Conservation (phyloP, 1,284 basidiomycete species). For the Porodaedalea pini region DNA sequence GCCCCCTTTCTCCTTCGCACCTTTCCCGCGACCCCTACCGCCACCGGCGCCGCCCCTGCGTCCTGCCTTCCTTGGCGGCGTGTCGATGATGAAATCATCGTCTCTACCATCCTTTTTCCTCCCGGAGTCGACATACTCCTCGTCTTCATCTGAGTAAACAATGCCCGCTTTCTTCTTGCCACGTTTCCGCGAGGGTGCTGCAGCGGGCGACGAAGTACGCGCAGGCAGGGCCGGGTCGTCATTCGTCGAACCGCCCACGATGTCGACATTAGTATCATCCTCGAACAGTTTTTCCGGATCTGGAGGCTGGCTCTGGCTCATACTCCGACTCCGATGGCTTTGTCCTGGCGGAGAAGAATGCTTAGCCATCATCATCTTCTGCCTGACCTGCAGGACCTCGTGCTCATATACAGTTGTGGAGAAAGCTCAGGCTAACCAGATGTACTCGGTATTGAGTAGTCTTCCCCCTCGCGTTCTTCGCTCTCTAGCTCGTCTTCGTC, state of each 20-base stretch:
- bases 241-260: conserved; percentile 17
- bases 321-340: background rate
- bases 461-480: background rate
- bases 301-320: background rate
- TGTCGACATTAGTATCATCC: conserved; percentile 9
- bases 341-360: background rate
- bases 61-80: conserved; percentile 26
- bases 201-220: background rate
- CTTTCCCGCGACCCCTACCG: conserved; percentile 26
- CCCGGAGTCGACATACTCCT: conserved; percentile 17
- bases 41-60: conserved; percentile 28
- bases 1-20: conserved; percentile 26
- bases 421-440: background rate
- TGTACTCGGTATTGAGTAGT: background rate
- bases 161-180: conserved; percentile 20
- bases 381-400: too few relatives aligned
- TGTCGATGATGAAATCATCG: conserved; percentile 35
- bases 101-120: conserved; percentile 16
- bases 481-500: background rate
- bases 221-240: background rate
- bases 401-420: background rate
- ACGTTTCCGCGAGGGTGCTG: conserved; percentile 1
- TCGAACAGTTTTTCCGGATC: conserved; percentile 16
- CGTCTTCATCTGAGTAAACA: conserved; percentile 28
- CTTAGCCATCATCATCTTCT: too few relatives aligned